A percentile compares a stretch with the other conserved stretches of the same genome.
Evolutionary conservation across 257 asterid genomes (phyloP).

Genomic region (Scutellaria baicalensis): DNA sequence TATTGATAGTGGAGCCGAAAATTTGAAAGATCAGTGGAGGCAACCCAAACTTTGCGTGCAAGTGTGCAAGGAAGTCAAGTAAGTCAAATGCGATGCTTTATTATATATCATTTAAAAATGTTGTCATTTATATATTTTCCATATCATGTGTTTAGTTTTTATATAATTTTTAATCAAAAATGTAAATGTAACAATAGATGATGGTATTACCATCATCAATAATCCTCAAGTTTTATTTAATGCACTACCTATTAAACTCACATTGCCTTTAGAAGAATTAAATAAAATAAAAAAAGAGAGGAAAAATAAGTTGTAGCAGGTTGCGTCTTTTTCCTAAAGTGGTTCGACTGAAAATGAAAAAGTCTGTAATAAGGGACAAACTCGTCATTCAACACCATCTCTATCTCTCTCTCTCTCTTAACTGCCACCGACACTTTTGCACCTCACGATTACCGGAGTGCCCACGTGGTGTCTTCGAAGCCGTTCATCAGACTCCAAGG

Average conservation of each 20-base stretch:
- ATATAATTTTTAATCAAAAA: no score
- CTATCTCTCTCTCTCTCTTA: background rate
- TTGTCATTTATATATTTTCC: no score
- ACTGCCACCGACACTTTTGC: slow-evolving; percentile 50
- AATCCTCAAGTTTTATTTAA: background rate
- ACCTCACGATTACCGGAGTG: slow-evolving; percentile 19
- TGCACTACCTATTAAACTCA: background rate
- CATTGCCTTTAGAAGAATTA: background rate
- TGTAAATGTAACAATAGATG: no score
- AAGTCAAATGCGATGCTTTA: no score
- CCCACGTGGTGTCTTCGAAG: slow-evolving; percentile 3
- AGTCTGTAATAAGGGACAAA: background rate
- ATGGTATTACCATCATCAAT: no score
- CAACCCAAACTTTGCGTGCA: slow-evolving; percentile 9
- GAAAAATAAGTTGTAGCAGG: background rate
- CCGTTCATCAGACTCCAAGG: slow-evolving; percentile 7
- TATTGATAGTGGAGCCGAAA: background rate
- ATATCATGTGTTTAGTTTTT: no score
- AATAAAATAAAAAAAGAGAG: background rate
- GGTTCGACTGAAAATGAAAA: background rate
- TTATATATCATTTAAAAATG: no score
- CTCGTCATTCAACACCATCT: background rate
- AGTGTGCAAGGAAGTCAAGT: slow-evolving; percentile 10
- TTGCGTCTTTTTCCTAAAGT: background rate
- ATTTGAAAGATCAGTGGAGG: background rate